Evolutionary conservation across 2,329 filamentous ascomycete species (phyloP), one percentile per base, ranked within the genome.

Genomic region (Botrytis paeoniae): DNA sequence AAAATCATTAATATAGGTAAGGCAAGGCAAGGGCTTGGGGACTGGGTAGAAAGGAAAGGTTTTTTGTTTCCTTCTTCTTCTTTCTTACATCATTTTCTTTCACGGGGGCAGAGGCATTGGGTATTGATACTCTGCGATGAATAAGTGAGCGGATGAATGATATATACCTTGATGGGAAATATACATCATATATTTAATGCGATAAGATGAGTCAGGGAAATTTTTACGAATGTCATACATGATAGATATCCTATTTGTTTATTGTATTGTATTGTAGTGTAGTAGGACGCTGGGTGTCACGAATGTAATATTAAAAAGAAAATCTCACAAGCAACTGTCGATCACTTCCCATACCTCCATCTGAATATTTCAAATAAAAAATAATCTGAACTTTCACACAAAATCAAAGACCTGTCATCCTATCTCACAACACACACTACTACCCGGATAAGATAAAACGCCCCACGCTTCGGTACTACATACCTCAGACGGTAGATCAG

Each of bases 161-260:
- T 39, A 1, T 39, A 22, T 22, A 60, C 18, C 35, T 25, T 25
- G 32, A 12, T 61, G 59, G 59, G 5, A 37, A 60, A 35, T 22
- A 60, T 7, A 8, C 32, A 60, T 35, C 9, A 39, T 12, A 1
- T 37, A 16, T 14, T 37, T 61, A 5, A 60, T 59, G 32, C 29
- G 8, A 20, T 60, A 32, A 22, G 18, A 35, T 3, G 29, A 25
- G 32, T 60, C 14, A 32, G 35, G 29, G 57, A 32, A 60, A 35
- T 60, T 2, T 60, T 32, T 35, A 60, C 57, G 29, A 60, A 60
- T 60, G 57, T 60, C 29, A 60, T 10, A 57, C 51, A 18, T 32
- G n/a, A 57, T 57, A 32, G n/a, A 57, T 57, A 57, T 60, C 57
- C 57, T 60, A 60, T 60, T 60, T 60, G 57, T 60, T 60, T 35